These are phyloP conservation scores for Paraphysoderma sedebokerense DNA, from an alignment of 371 early-diverging fungal species.

Conservation along the genomic window DNA sequence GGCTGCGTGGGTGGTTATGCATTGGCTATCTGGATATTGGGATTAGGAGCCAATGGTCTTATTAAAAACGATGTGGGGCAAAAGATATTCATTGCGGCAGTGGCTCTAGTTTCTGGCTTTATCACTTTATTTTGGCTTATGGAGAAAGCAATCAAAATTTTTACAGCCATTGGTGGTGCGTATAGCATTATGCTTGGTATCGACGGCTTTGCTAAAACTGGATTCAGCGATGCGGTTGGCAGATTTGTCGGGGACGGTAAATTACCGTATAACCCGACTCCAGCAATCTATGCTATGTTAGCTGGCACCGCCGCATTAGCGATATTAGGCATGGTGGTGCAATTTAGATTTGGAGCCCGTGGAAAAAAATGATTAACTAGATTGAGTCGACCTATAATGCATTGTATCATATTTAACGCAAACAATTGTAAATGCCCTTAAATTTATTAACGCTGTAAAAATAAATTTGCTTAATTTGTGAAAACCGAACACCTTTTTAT, in stretches of 20 bases:
- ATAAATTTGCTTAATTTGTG: too few relatives aligned
- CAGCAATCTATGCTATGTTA: background rate
- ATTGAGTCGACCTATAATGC: too few relatives aligned
- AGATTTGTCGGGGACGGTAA: slow-evolving; percentile 5
- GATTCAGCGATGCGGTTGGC: slow-evolving; percentile 24
- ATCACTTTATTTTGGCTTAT: slow-evolving; percentile 25
- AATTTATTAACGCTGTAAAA: too few relatives aligned
- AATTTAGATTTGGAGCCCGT: too few relatives aligned
- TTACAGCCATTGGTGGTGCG: slow-evolving; percentile 45
- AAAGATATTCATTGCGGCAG: slow-evolving; percentile 37
- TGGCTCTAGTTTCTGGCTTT: slow-evolving; percentile 30
- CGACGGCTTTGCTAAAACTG: slow-evolving; percentile 55
- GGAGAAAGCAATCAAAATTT: slow-evolving; percentile 33
- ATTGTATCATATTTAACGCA: too few relatives aligned
- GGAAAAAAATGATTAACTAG: too few relatives aligned
- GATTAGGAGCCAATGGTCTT: slow-evolving; percentile 30
- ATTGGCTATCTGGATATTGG: slow-evolving; percentile 37
- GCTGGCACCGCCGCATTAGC: background rate
- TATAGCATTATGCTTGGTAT: slow-evolving; percentile 50
- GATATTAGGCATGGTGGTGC: background rate
- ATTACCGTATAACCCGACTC: background rate
- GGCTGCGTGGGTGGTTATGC: slow-evolving; percentile 16
- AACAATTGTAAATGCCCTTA: too few relatives aligned
- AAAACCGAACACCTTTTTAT: too few relatives aligned
- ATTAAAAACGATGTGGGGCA: slow-evolving; percentile 35